These are phyloP conservation scores for Fusarium scirpi DNA, from an alignment of 2,329 filamentous ascomycete species.

Conservation along the genomic window DNA sequence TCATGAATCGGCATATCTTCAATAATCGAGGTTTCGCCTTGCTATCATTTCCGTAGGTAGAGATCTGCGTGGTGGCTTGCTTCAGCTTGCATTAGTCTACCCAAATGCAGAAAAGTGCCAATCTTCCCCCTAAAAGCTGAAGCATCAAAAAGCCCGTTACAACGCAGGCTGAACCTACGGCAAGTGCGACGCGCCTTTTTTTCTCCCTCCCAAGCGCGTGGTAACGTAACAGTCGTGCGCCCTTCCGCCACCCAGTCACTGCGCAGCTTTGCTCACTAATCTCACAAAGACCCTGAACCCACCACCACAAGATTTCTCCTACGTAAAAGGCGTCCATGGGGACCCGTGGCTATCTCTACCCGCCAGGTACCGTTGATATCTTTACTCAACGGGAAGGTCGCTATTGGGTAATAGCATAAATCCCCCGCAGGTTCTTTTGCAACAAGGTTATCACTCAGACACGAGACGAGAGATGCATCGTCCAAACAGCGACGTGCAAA, in stretches of 20 bases:
- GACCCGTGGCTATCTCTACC: conserved; percentile 21
- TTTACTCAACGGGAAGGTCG: conserved; percentile 35
- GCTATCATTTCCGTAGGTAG: neutral
- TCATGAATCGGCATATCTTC: neutral
- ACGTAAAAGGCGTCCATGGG: conserved; percentile 20
- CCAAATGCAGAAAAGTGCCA: neutral
- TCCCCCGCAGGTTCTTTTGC: conserved; percentile 21
- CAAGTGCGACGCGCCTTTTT: neutral
- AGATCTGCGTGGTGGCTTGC: conserved; percentile 1
- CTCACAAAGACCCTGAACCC: conserved; percentile 11
- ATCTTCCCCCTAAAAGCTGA: neutral
- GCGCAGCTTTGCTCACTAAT: neutral
- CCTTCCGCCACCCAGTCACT: neutral
- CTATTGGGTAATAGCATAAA: conserved; percentile 4
- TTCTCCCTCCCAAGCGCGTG: conserved; percentile 12
- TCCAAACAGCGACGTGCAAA: conserved; percentile 13
- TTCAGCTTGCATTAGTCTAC: neutral
- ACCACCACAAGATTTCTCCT: conserved; percentile 2
- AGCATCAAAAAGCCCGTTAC: conserved; percentile 1
- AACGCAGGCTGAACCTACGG: neutral
- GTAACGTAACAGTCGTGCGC: conserved; percentile 25
- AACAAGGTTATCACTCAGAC: conserved; percentile 21
- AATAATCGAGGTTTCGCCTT: neutral
- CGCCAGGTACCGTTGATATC: conserved; percentile 16
- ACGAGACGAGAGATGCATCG: neutral